These are phyloP conservation scores for Pyrenophora teres DNA, from an alignment of 2,329 filamentous ascomycete species.

Conservation along the genomic window DNA sequence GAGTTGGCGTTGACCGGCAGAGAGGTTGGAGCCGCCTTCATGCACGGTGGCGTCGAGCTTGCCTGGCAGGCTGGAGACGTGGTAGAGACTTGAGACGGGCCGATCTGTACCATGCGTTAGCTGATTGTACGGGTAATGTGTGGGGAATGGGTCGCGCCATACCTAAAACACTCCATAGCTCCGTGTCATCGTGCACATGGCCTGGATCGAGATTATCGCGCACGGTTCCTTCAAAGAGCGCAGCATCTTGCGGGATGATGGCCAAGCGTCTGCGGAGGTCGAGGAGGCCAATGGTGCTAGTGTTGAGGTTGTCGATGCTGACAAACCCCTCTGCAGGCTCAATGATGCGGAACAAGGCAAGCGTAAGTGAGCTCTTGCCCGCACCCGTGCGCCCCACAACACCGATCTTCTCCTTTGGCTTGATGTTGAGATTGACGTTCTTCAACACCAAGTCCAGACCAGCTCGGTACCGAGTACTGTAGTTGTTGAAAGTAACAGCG, in stretches of 20 bases:
- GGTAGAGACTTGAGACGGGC: slow-evolving; percentile 90
- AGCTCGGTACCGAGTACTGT: slow-evolving; percentile 89
- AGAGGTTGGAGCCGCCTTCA: slow-evolving; percentile 96
- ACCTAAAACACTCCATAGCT: slow-evolving; percentile 95
- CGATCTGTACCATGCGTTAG: slow-evolving; percentile 66
- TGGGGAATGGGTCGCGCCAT: slow-evolving; percentile 44
- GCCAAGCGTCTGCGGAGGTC: slow-evolving; percentile 88
- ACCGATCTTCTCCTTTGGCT: slow-evolving; percentile 96
- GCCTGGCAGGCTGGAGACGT: slow-evolving; percentile 83
- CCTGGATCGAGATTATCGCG: slow-evolving; percentile 95
- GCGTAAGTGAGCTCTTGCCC: slow-evolving; percentile 90
- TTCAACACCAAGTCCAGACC: slow-evolving; percentile 91
- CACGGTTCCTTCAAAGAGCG: slow-evolving; percentile 90
- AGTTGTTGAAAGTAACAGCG: slow-evolving; percentile 87
- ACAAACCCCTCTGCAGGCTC: slow-evolving; percentile 83
- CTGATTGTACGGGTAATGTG: not conserved
- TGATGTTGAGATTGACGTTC: slow-evolving; percentile 89
- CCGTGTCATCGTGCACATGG: slow-evolving; percentile 93
- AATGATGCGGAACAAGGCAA: slow-evolving; percentile 94
- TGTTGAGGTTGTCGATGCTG: slow-evolving; percentile 86
- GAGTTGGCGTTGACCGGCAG: slow-evolving; percentile 91
- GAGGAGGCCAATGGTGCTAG: slow-evolving; percentile 84
- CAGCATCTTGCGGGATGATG: slow-evolving; percentile 97
- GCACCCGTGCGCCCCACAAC: slow-evolving; percentile 95
- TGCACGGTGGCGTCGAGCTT: slow-evolving; percentile 88